Conservation (phyloP, 306 rosid genomes). For the Lotus japonicus region DNA sequence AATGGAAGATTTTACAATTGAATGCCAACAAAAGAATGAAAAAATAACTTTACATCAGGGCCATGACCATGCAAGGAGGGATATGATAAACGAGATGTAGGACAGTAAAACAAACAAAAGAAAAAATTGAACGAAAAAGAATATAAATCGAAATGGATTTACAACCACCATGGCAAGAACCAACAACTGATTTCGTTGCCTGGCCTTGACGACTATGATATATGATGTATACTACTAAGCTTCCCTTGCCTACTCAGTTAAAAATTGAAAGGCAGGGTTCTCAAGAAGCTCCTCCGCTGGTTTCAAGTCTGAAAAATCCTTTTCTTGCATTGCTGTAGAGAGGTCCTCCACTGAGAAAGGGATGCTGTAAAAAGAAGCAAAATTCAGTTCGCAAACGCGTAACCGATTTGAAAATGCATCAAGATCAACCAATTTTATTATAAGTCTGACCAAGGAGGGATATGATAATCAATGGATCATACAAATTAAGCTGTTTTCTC, state of each 20-base stretch:
- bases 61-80: constrained; percentile 37
- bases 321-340: constrained; percentile 74
- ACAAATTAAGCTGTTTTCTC: neutral
- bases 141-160: constrained; percentile 37
- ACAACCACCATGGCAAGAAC: constrained; percentile 50
- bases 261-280: constrained; percentile 90
- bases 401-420: neutral
- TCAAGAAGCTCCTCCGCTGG: constrained; percentile 80
- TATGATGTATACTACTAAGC: constrained; percentile 24
- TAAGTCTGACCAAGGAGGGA: neutral
- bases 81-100: constrained; percentile 22
- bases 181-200: constrained; percentile 30
- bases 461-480: neutral
- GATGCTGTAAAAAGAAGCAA: constrained; percentile 49
- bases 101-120: neutral
- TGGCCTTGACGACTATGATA: constrained; percentile 25
- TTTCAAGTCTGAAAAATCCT: constrained; percentile 80
- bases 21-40: constrained; percentile 76
- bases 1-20: constrained; percentile 42
- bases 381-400: neutral
- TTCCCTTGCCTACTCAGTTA: constrained; percentile 67
- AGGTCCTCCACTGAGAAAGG: constrained; percentile 98
- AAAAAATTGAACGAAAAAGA: neutral
- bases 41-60: constrained; percentile 55
- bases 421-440: neutral